Evolutionary conservation across 1,139 yeast genomes (phyloP).

Genomic region (Debaryomyces subglobosus): DNA sequence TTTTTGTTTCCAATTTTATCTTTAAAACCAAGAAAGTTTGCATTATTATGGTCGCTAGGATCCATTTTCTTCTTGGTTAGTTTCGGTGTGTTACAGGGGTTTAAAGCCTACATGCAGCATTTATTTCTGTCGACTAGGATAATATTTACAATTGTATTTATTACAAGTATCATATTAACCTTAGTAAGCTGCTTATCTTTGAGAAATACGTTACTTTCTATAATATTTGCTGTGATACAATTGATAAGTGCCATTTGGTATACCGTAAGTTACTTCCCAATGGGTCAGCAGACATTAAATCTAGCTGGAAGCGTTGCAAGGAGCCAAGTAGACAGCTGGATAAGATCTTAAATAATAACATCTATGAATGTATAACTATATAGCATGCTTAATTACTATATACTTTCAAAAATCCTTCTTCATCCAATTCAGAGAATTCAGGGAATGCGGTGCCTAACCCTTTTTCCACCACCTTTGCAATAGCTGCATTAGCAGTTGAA

Average conservation of each 20-base stretch:
- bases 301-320: constrained; percentile 59
- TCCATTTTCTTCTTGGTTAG: constrained; percentile 58
- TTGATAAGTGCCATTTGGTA: constrained; percentile 57
- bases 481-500: constrained; percentile 38
- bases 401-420: constrained; percentile 12
- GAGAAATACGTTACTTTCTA: constrained; percentile 51
- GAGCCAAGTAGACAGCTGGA: constrained; percentile 62
- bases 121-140: constrained; percentile 54
- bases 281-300: constrained; percentile 58
- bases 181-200: constrained; percentile 49
- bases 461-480: constrained; percentile 49
- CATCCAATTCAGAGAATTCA: constrained; percentile 4
- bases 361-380: neutral
- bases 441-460: constrained; percentile 40
- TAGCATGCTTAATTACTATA: constrained; percentile 13
- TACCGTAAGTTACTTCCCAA: constrained; percentile 64
- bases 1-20: constrained; percentile 59
- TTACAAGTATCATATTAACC: constrained; percentile 53
- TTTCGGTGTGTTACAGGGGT: constrained; percentile 62
- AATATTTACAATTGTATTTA: constrained; percentile 52
- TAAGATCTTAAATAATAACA: constrained; percentile 33
- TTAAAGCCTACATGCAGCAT: constrained; percentile 49
- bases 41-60: constrained; percentile 63
- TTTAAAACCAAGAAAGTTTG: constrained; percentile 61
- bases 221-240: constrained; percentile 55